Conservation (phyloP, 2,329 filamentous ascomycete species). For the Amauroascus verrucosus region DNA sequence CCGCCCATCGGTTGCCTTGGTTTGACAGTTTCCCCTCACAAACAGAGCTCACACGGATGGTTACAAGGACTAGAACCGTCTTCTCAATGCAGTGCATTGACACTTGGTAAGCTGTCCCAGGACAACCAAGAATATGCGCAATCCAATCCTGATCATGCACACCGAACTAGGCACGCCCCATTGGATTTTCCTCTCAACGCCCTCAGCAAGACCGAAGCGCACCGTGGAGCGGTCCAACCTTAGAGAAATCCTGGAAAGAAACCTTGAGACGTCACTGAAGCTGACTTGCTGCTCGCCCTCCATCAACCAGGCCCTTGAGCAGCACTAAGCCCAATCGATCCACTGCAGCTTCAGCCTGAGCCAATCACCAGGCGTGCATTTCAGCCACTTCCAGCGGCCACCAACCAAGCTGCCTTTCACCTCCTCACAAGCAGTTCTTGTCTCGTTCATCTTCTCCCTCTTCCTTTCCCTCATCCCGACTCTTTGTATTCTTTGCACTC, state of each 20-base stretch:
- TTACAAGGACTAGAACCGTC: neutral
- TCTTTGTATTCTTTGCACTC: no score
- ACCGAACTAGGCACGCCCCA: neutral
- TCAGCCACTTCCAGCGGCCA: constrained; percentile 4
- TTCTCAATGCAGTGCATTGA: neutral
- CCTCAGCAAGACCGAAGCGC: no score
- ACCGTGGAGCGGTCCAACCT: no score
- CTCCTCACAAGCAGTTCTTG: neutral
- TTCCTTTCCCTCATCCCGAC: neutral
- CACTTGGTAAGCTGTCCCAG: neutral
- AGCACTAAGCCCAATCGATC: constrained; percentile 4
- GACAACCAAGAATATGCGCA: neutral
- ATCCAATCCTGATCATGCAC: neutral
- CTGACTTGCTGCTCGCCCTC: constrained; percentile 8
- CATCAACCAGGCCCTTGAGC: neutral
- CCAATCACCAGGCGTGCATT: neutral
- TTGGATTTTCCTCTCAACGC: neutral
- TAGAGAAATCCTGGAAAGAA: constrained; percentile 2
- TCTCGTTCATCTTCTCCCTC: neutral
- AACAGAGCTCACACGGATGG: neutral
- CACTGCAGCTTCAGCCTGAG: neutral
- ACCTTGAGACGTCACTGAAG: neutral
- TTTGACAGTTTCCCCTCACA: neutral
- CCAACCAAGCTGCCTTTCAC: neutral
- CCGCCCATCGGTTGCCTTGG: neutral